Conservation (phyloP, 139 green algal genomes). For the Closterium sp. region DNA sequence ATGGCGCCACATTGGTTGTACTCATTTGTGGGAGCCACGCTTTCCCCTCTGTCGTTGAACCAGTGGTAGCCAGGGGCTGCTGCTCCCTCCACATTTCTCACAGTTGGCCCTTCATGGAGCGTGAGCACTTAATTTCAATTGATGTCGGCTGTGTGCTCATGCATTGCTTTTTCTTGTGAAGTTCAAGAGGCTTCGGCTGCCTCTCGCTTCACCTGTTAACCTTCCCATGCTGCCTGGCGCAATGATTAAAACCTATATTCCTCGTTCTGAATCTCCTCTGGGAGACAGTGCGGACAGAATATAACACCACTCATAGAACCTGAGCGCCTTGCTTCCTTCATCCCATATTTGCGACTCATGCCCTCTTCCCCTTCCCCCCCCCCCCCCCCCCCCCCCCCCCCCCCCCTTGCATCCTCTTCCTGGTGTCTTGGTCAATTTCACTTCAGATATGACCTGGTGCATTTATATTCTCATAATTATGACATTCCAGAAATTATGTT, state of each 20-base stretch:
- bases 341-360: too few species aligned
- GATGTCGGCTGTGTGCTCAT: too few species aligned
- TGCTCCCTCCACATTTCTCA: not conserved
- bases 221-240: not conserved
- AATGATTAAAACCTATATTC: not conserved
- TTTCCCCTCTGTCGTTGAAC: not conserved
- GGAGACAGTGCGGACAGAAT: not conserved
- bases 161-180: not conserved
- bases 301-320: not conserved
- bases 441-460: too few species aligned
- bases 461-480: too few species aligned
- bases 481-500: too few species aligned
- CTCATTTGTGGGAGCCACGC: not conserved
- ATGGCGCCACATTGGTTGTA: not conserved
- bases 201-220: not conserved
- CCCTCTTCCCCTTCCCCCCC: too few species aligned
- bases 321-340: not conserved
- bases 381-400: too few species aligned
- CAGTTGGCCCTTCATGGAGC: too few species aligned
- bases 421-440: too few species aligned
- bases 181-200: not conserved
- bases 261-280: not conserved
- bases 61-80: not conserved
- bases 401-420: too few species aligned
- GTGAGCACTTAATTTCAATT: too few species aligned